Percentiles rank a stretch among this genome's conserved stretches.
phyloP scores from a whole-genome alignment of 1,139 yeast genomes.

The Nakaseomyces sp. region DNA sequence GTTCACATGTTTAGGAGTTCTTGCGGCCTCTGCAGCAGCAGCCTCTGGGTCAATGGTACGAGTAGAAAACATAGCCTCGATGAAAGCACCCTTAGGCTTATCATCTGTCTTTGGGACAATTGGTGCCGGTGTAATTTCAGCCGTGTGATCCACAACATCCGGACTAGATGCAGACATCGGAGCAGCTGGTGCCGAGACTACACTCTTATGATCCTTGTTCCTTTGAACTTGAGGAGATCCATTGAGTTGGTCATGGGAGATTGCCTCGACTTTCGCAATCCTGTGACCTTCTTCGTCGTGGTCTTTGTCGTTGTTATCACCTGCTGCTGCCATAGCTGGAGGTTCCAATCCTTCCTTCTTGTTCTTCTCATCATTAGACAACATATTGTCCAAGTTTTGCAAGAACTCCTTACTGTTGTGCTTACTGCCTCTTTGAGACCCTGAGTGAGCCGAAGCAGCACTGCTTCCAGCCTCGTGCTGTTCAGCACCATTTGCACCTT shows the following conservation, averaged over 20 bases:
- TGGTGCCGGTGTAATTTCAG: not conserved
- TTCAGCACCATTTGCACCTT: not conserved
- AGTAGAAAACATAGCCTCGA: constrained; percentile 3
- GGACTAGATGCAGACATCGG: not conserved
- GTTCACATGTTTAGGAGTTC: not conserved
- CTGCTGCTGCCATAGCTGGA: not conserved
- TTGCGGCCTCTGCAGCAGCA: not conserved
- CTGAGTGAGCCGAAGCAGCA: not conserved
- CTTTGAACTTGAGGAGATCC: not conserved
- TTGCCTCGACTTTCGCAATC: constrained; percentile 1
- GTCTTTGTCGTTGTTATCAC: not conserved
- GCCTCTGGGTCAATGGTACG: not conserved
- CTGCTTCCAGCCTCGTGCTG: not conserved
- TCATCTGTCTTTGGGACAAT: not conserved
- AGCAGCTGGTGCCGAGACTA: not conserved
- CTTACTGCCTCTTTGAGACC: not conserved
- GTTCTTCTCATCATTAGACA: not conserved
- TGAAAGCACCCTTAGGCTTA: not conserved
- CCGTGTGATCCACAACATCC: not conserved
- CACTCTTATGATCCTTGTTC: not conserved
- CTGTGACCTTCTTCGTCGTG: constrained; percentile 1
- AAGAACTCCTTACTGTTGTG: constrained; percentile 3
- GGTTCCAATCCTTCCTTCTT: not conserved
- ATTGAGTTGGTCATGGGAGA: not conserved
- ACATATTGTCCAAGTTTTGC: constrained; percentile 1